phyloP scores from a whole-genome alignment of 2,329 filamentous ascomycete species.

The Talaromyces marneffei region DNA sequence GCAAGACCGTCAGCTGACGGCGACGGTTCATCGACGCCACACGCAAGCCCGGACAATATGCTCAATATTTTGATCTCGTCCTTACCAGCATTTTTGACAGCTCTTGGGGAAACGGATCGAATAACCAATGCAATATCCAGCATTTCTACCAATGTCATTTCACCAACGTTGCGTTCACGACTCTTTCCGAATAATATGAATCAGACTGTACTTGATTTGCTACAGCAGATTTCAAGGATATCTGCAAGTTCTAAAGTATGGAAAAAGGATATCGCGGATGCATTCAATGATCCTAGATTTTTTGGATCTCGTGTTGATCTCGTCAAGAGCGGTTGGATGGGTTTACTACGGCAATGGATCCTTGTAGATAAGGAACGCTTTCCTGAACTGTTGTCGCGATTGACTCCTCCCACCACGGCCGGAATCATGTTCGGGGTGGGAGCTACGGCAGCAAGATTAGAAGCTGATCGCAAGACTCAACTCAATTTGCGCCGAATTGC shows the following conservation, averaged over 20 bases:
- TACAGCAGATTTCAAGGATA: constrained; percentile 71
- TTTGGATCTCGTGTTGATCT: constrained; percentile 65
- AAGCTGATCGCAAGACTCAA: constrained; percentile 89
- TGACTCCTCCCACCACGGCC: constrained; percentile 81
- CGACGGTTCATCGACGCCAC: constrained; percentile 32
- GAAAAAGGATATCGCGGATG: constrained; percentile 88
- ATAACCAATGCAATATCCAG: constrained; percentile 69
- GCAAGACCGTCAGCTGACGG: constrained; percentile 38
- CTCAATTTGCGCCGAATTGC: constrained; percentile 79
- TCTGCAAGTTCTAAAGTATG: constrained; percentile 78
- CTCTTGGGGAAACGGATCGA: constrained; percentile 80
- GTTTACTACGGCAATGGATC: constrained; percentile 76
- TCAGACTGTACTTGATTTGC: constrained; percentile 61
- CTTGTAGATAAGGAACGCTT: constrained; percentile 83
- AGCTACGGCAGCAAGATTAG: constrained; percentile 84
- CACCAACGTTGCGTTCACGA: constrained; percentile 75
- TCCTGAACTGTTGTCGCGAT: constrained; percentile 69
- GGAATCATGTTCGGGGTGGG: constrained; percentile 99
- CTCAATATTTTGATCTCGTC: constrained; percentile 72
- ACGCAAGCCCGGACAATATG: constrained; percentile 63
- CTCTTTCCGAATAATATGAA: constrained; percentile 81
- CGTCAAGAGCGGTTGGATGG: constrained; percentile 71
- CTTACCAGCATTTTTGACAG: constrained; percentile 72
- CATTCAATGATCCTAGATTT: constrained; percentile 84
- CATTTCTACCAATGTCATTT: constrained; percentile 78